A percentile compares a stretch with the other conserved stretches of the same genome.
Evolutionary conservation across 2,329 filamentous ascomycete genomes (phyloP).

Genomic region (Neonectria hederae): DNA sequence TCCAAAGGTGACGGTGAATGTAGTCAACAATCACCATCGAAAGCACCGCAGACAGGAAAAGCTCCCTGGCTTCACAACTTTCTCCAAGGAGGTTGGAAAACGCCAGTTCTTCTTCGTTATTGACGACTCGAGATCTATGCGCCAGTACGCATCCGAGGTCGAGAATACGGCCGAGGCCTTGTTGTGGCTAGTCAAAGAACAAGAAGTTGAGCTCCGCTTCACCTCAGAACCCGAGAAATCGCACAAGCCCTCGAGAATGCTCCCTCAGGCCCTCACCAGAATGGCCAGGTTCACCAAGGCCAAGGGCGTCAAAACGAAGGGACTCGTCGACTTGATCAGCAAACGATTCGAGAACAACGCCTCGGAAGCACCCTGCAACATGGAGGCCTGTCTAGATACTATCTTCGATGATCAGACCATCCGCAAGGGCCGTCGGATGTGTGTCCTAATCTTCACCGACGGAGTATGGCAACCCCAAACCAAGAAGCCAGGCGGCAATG

Average conservation of each 20-base stretch:
- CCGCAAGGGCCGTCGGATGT: neutral
- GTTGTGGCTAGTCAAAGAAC: slow-evolving; percentile 16
- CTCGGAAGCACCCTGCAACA: slow-evolving; percentile 15
- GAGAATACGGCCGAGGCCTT: neutral
- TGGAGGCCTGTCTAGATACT: slow-evolving; percentile 11
- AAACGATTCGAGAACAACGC: neutral
- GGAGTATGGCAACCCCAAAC: slow-evolving; percentile 7
- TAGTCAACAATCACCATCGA: neutral
- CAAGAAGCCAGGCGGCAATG: neutral
- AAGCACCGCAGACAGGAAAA: neutral
- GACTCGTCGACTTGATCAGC: neutral
- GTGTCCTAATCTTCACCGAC: slow-evolving; percentile 26
- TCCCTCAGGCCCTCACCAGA: neutral
- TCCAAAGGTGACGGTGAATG: neutral
- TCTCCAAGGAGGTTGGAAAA: neutral
- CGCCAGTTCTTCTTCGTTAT: slow-evolving; percentile 27
- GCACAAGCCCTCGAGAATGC: neutral
- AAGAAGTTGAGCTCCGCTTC: slow-evolving; percentile 20
- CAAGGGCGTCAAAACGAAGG: neutral
- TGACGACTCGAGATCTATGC: slow-evolving; percentile 30
- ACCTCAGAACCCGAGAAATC: slow-evolving; percentile 4
- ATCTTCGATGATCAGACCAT: slow-evolving; percentile 6
- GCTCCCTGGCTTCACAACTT: slow-evolving; percentile 11
- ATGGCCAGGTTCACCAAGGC: neutral
- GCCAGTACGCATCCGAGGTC: neutral